These are phyloP conservation scores for Iris macrosiphon DNA, from an alignment of 106 monocot species.

Conservation along the genomic window DNA sequence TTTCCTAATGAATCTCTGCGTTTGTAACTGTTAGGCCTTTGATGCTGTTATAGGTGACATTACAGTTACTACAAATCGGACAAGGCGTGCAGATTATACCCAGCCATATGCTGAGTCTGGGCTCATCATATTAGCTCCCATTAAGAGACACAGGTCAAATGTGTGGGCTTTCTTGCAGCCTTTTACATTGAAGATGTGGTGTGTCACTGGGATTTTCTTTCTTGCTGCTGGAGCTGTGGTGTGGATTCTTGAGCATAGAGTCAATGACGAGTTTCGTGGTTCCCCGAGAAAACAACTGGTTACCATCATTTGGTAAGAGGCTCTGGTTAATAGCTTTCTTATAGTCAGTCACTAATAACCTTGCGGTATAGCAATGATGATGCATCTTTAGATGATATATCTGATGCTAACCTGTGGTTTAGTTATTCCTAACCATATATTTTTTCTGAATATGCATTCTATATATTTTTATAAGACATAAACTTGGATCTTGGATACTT, in stretches of 20 bases:
- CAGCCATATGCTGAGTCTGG: slow-evolving; percentile 72
- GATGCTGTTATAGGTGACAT: slow-evolving; percentile 83
- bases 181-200: slow-evolving; percentile 68
- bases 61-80: slow-evolving; percentile 50
- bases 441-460: no score
- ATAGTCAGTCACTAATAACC: no score
- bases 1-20: no score
- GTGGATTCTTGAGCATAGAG: slow-evolving; percentile 82
- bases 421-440: no score
- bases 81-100: slow-evolving; percentile 69
- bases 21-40: slow-evolving; percentile 54
- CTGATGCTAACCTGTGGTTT: no score
- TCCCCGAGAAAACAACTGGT: slow-evolving; percentile 57
- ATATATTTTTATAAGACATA: no score
- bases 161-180: slow-evolving; percentile 80
- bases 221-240: slow-evolving; percentile 54
- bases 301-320: slow-evolving; percentile 60
- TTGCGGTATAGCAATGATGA: no score
- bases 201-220: slow-evolving; percentile 47
- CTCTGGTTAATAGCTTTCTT: no score
- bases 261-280: slow-evolving; percentile 82
- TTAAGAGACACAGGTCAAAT: slow-evolving; percentile 31
- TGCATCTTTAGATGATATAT: no score
- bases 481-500: no score
- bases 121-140: slow-evolving; percentile 46